phyloP scores from a whole-genome alignment of 108 stramenopile species.

The Licmophora abbreviata region DNA sequence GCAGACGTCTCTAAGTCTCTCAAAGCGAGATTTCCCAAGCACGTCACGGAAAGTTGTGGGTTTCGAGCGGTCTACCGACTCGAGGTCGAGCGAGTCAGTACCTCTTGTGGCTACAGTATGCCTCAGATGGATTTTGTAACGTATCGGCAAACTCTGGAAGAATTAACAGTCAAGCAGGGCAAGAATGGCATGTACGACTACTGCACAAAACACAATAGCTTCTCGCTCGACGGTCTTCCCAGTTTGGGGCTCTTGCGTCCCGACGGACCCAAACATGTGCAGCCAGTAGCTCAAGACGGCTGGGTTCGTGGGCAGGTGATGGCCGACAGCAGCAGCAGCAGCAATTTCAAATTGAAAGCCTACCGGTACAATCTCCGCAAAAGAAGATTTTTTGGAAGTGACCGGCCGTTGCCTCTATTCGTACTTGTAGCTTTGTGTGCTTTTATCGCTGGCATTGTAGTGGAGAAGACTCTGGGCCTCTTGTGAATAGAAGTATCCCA shows the following conservation, averaged over 20 bases:
- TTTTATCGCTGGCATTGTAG: no score
- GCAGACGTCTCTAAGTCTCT: no score
- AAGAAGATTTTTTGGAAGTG: no score
- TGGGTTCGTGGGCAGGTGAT: slow-evolving; percentile 17
- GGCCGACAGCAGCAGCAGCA: neutral
- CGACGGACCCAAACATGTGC: slow-evolving; percentile 1
- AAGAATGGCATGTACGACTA: slow-evolving; percentile 25
- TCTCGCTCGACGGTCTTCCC: slow-evolving; percentile 40
- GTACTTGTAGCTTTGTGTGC: no score
- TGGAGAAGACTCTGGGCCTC: no score
- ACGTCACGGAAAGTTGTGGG: no score
- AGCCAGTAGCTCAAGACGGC: slow-evolving; percentile 16
- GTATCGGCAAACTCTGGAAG: slow-evolving; percentile 24
- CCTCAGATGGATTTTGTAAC: slow-evolving; percentile 27
- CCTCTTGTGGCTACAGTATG: slow-evolving; percentile 35
- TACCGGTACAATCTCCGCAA: no score
- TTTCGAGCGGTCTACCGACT: slow-evolving; percentile 6
- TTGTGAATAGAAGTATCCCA: no score
- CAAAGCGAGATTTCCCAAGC: no score
- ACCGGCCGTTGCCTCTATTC: no score
- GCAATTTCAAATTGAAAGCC: no score
- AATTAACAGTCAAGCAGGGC: slow-evolving; percentile 17
- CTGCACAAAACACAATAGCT: slow-evolving; percentile 27
- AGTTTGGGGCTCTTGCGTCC: slow-evolving; percentile 18
- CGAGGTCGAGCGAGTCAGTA: slow-evolving; percentile 23